Conservation (phyloP, 2,329 filamentous ascomycete species). For the Corinectria fuckeliana region DNA sequence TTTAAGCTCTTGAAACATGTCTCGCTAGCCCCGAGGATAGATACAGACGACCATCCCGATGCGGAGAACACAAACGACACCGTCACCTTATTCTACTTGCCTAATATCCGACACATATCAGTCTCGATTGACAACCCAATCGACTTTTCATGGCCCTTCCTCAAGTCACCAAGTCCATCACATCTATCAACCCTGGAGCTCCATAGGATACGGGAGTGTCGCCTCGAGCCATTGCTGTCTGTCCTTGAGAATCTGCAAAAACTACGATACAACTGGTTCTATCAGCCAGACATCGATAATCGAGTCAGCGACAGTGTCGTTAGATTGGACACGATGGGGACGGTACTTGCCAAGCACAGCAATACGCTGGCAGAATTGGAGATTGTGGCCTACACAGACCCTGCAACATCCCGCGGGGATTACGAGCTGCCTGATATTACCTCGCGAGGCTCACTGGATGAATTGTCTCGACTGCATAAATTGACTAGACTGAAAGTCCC, state of each 20-base stretch:
- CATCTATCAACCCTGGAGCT: constrained; percentile 7
- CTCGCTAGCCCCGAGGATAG: not conserved
- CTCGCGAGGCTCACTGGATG: too few relatives aligned
- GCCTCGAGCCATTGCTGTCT: constrained; percentile 9
- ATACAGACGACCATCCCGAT: not conserved
- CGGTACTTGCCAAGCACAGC: too few relatives aligned
- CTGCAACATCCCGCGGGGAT: too few relatives aligned
- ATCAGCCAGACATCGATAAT: constrained; percentile 6
- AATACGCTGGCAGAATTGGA: too few relatives aligned
- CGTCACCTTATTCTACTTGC: constrained; percentile 17
- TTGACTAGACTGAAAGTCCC: too few relatives aligned
- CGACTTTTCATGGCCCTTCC: constrained; percentile 10
- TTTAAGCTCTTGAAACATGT: not conserved
- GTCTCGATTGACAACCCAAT: constrained; percentile 18
- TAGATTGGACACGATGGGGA: too few relatives aligned
- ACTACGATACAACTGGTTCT: constrained; percentile 16
- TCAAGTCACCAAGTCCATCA: not conserved
- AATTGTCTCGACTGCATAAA: too few relatives aligned
- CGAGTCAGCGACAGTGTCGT: not conserved
- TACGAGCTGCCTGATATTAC: too few relatives aligned
- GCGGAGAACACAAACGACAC: constrained; percentile 10
- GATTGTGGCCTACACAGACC: too few relatives aligned
- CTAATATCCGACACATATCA: not conserved
- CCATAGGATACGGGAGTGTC: constrained; percentile 12
- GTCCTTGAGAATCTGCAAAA: not conserved